Conservation (phyloP, 169 alveolate species). For the Amoebophrya sp. region DNA sequence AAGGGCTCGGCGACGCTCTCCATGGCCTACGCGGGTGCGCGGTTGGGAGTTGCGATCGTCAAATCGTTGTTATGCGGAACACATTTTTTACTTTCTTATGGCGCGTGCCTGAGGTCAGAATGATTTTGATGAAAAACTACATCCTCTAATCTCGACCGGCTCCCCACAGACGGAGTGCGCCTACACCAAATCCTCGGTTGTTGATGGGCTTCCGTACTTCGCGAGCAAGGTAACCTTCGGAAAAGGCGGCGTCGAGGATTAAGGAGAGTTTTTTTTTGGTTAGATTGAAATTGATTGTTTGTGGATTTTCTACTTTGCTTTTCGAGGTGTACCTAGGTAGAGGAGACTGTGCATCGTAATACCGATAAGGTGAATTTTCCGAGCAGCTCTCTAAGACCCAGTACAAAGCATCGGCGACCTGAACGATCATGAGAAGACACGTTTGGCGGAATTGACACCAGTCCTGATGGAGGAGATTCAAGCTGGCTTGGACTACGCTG, state of each 20-base stretch:
- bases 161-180: slow-evolving; percentile 37
- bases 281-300: not conserved
- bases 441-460: not conserved
- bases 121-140: too few species aligned
- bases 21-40: slow-evolving; percentile 52
- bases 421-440: not conserved
- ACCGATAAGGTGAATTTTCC: not conserved
- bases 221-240: slow-evolving; percentile 37
- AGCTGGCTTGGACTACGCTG: slow-evolving; percentile 40
- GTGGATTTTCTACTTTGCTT: not conserved
- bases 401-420: not conserved
- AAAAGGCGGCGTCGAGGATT: slow-evolving; percentile 30
- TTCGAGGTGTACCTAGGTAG: slow-evolving; percentile 26
- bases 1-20: slow-evolving; percentile 50
- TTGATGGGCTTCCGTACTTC: slow-evolving; percentile 35
- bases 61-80: too few species aligned
- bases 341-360: slow-evolving; percentile 27
- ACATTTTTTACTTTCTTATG: too few species aligned
- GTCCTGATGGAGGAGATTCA: slow-evolving; percentile 38
- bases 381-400: too few species aligned
- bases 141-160: slow-evolving; percentile 41
- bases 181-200: slow-evolving; percentile 38
- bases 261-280: not conserved
- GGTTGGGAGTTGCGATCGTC: slow-evolving; percentile 42
- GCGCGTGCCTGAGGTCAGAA: too few species aligned